Evolutionary conservation across 805 yeast species (phyloP), one percentile per base, ranked within the genome.

Genomic region (Barnettozyma populi): DNA sequence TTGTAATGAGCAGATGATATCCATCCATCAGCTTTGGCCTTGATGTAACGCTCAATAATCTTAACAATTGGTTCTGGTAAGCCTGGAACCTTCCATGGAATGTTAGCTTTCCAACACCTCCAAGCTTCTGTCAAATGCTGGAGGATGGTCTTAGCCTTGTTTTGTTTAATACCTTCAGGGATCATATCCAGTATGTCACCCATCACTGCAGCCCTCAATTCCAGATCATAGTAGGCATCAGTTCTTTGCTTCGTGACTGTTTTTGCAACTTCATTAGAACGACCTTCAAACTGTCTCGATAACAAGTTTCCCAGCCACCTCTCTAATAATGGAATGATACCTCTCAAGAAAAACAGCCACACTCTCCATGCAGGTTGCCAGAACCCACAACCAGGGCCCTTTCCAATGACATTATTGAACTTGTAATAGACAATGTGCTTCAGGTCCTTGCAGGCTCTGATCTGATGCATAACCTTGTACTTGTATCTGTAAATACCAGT

Each of bases 281-380:
- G 80, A 19, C 99, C 99, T 68, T 90, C 97, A 62, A 94, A 94
- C 64, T 90, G 99, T 52, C 99, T 78, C 2, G 95, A 84, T 36
- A 94, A 68, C 47, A 94, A 70, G 56, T 94, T 94, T 1, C 96
- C 96, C 27, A 94, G 70, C 99, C 99, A 94, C 64, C 97, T 73
- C 65, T 94, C 99, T 16, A 94, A 69, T 44, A 94, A 66, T 0
- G 99, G 99, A 21, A 90, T 84, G 16, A 83, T 83, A 18, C 99
- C 99, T 56, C 99, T 74, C 69, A 94, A 67, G 65, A 92, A 92
- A 45, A 82, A 86, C 2, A 94, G 71, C 99, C 99, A 94, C 1
- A 90, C 92, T 56, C 97, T 72, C 99, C 98, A 94, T 1, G 97
- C 87, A 0, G 99, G 99, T 61, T 94, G 98, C 99, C 99, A 94